Conservation (phyloP, 2,329 filamentous ascomycete species). For the Aspergillus udagawae region DNA sequence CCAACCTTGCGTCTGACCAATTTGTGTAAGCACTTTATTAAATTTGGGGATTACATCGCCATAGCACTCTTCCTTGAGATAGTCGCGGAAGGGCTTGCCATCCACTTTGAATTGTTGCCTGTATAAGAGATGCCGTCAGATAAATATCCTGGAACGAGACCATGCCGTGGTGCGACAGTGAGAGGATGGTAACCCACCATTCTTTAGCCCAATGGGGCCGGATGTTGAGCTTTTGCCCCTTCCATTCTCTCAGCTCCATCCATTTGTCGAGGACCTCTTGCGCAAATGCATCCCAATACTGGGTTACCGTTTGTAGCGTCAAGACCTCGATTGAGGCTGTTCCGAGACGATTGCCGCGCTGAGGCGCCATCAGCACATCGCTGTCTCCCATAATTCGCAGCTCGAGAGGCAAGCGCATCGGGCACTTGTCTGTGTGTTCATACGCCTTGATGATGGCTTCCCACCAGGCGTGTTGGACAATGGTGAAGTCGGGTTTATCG, state of each 20-base stretch:
- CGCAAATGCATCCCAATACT: neutral
- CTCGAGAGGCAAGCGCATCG: neutral
- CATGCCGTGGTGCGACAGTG: neutral
- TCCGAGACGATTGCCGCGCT: neutral
- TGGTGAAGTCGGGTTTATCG: too few species aligned
- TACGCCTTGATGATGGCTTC: neutral
- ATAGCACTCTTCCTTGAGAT: too few species aligned
- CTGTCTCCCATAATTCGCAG: neutral
- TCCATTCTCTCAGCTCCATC: neutral
- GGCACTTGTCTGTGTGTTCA: neutral
- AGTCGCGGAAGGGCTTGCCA: too few species aligned
- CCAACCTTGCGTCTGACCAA: too few species aligned
- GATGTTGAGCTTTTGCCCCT: neutral
- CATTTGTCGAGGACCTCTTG: neutral
- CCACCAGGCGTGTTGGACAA: too few species aligned
- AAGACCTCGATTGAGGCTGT: neutral
- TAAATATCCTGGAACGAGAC: too few species aligned
- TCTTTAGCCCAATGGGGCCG: conserved; percentile 1
- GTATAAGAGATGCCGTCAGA: too few species aligned
- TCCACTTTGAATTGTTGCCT: too few species aligned
- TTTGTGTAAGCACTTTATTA: too few species aligned
- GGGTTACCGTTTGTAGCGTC: neutral
- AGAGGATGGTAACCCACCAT: neutral
- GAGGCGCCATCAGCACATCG: neutral
- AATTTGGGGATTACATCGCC: too few species aligned